phyloP scores from a whole-genome alignment of 1,284 basidiomycete species.

The Inonotus hispidus region DNA sequence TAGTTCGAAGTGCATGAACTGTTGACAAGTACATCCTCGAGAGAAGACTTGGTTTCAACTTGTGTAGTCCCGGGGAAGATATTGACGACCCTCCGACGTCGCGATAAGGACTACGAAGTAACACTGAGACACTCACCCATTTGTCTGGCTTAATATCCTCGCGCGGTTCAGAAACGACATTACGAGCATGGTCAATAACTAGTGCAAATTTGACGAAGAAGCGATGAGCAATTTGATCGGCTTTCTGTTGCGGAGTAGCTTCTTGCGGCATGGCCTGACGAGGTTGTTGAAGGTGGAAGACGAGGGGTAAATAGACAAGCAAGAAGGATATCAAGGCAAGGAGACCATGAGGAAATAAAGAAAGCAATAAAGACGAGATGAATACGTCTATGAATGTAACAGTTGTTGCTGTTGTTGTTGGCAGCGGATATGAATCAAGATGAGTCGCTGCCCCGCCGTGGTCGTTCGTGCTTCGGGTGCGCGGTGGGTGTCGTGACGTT shows the following conservation, averaged over 20 bases:
- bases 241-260: conserved; percentile 35
- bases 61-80: neutral
- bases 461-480: conserved; percentile 1
- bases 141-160: conserved; percentile 54
- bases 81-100: neutral
- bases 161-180: conserved; percentile 37
- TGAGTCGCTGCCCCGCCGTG: neutral
- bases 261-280: conserved; percentile 4
- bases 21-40: neutral
- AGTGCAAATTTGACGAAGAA: conserved; percentile 75
- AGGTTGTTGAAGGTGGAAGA: neutral
- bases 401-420: neutral
- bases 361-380: neutral
- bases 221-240: conserved; percentile 77
- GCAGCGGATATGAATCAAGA: neutral
- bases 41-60: neutral
- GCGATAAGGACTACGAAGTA: neutral
- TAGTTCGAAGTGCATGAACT: neutral
- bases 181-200: conserved; percentile 65
- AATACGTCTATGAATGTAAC: neutral
- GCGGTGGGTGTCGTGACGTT: neutral
- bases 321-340: conserved; percentile 2
- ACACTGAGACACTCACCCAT: conserved; percentile 51
- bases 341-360: conserved; percentile 6
- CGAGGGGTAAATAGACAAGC: neutral